phyloP scores from a whole-genome alignment of 2,329 filamentous ascomycete species.

The Colletotrichum higginsianum region DNA sequence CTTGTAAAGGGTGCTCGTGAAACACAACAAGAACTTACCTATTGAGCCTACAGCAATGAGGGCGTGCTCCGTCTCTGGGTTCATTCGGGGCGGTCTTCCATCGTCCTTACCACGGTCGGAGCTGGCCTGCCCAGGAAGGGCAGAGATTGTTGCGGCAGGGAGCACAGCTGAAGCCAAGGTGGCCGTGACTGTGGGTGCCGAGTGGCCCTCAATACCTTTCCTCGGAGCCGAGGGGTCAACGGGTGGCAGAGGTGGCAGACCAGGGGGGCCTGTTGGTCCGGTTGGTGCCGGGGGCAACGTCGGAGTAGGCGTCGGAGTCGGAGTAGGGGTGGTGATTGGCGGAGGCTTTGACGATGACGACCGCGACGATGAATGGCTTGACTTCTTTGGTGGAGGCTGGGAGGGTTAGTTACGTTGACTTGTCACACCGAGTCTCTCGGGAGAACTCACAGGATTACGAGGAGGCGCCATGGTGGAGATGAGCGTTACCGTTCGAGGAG shows the following conservation, averaged over 20 bases:
- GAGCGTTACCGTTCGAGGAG: slow-evolving; percentile 28
- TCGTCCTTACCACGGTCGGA: slow-evolving; percentile 25
- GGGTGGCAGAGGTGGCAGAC: slow-evolving; percentile 28
- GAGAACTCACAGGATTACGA: slow-evolving; percentile 16
- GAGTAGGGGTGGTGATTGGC: background rate
- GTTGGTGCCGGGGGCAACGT: background rate
- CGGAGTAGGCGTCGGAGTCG: background rate
- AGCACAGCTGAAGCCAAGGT: slow-evolving; percentile 34
- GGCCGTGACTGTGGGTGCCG: slow-evolving; percentile 34
- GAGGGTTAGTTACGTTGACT: background rate
- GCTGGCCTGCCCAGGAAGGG: slow-evolving; percentile 33
- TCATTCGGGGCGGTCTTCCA: slow-evolving; percentile 41
- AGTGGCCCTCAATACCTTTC: slow-evolving; percentile 28
- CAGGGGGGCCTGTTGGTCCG: background rate
- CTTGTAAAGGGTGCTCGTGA: too few relatives aligned
- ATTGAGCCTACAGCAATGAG: slow-evolving; percentile 54
- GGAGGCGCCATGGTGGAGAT: slow-evolving; percentile 33
- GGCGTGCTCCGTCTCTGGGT: slow-evolving; percentile 50
- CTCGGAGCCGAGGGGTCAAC: slow-evolving; percentile 38
- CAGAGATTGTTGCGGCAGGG: slow-evolving; percentile 32
- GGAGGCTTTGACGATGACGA: background rate
- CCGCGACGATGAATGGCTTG: slow-evolving; percentile 9
- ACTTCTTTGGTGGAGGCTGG: slow-evolving; percentile 20
- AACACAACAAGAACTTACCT: slow-evolving; percentile 46
- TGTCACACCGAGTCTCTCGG: background rate